Conservation (phyloP, 345 rosid species). For the Geranium brycei region DNA sequence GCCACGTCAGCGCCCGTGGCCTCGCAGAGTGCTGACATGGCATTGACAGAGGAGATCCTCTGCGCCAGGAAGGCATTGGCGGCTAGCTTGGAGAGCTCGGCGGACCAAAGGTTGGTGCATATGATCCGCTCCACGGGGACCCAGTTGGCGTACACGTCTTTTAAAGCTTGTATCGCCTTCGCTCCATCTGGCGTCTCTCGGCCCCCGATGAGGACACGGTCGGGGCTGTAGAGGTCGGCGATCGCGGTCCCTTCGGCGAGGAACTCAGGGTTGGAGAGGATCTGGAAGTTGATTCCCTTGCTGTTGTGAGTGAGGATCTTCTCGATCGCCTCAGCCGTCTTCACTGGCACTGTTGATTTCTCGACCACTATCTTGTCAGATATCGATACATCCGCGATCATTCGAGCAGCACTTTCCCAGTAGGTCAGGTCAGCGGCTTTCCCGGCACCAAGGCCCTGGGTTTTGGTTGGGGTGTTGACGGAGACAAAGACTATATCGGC, state of each 20-base stretch:
- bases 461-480: slow-evolving; percentile 74
- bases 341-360: slow-evolving; percentile 82
- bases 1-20: slow-evolving; percentile 72
- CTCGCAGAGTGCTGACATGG: slow-evolving; percentile 80
- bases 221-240: slow-evolving; percentile 54
- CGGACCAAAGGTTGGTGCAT: slow-evolving; percentile 76
- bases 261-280: slow-evolving; percentile 79
- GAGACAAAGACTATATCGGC: slow-evolving; percentile 75
- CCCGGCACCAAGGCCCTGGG: slow-evolving; percentile 76
- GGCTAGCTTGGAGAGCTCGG: slow-evolving; percentile 83
- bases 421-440: slow-evolving; percentile 77
- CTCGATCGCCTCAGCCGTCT: slow-evolving; percentile 80
- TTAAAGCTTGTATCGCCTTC: slow-evolving; percentile 50
- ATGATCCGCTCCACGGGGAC: slow-evolving; percentile 57
- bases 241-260: slow-evolving; percentile 86
- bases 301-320: slow-evolving; percentile 63
- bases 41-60: slow-evolving; percentile 73
- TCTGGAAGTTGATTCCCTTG: slow-evolving; percentile 72
- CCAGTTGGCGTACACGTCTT: slow-evolving; percentile 74
- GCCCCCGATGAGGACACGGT: slow-evolving; percentile 75
- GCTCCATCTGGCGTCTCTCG: slow-evolving; percentile 61
- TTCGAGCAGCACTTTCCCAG: slow-evolving; percentile 85
- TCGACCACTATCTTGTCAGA: slow-evolving; percentile 76
- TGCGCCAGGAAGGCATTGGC: slow-evolving; percentile 85
- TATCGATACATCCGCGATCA: slow-evolving; percentile 72